These are phyloP conservation scores for Magnaporthiopsis rhizophila DNA, from an alignment of 2,329 filamentous ascomycete species.

Conservation along the genomic window DNA sequence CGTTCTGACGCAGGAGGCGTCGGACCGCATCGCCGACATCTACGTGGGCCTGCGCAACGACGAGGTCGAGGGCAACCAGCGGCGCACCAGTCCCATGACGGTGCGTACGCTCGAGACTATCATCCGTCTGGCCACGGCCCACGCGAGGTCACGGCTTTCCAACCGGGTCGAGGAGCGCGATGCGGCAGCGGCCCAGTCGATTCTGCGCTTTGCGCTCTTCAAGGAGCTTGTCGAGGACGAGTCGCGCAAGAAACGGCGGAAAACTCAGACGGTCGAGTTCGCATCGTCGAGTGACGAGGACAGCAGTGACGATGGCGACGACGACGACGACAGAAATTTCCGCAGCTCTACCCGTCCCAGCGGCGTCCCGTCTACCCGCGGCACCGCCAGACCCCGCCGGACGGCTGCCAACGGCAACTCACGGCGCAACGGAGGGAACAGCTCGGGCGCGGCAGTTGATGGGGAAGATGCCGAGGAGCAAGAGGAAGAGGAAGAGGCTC, in stretches of 20 bases:
- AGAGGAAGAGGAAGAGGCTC: constrained; percentile 42
- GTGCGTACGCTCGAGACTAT: constrained; percentile 95
- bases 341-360: constrained; percentile 19
- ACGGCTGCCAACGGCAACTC: constrained; percentile 18
- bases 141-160: constrained; percentile 86
- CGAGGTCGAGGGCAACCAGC: constrained; percentile 88
- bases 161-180: constrained; percentile 85
- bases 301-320: constrained; percentile 47
- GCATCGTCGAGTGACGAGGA: constrained; percentile 45
- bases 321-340: constrained; percentile 43
- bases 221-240: constrained; percentile 82
- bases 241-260: constrained; percentile 75
- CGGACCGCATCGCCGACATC: constrained; percentile 81
- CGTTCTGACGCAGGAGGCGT: constrained; percentile 80
- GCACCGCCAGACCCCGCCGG: constrained; percentile 23
- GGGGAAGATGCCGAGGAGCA: constrained; percentile 39
- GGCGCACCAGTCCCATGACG: constrained; percentile 89
- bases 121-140: constrained; percentile 94
- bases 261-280: constrained; percentile 55
- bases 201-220: constrained; percentile 91
- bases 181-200: constrained; percentile 77
- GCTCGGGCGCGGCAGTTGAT: constrained; percentile 16
- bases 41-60: constrained; percentile 94
- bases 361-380: constrained; percentile 21
- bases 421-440: constrained; percentile 12